Evolutionary conservation across 495 filamentous ascomycete species (phyloP).

Genomic region (Aspergillus kassunensis): DNA sequence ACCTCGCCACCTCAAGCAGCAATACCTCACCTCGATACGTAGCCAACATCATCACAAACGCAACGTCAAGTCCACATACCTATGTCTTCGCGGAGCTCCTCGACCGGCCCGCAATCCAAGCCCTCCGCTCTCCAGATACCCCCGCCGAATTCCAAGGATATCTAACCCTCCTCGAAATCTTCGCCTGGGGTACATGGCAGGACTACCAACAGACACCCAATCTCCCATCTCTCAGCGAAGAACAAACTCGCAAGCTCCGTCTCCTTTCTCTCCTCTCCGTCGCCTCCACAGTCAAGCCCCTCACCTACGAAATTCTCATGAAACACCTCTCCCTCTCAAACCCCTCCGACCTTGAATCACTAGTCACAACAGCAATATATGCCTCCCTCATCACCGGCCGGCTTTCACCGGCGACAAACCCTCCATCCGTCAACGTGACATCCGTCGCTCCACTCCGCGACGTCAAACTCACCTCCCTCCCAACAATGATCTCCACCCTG

Average conservation of each 20-base stretch:
- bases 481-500: conserved; percentile 61
- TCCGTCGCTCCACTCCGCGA: conserved; percentile 83
- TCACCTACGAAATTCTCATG: conserved; percentile 71
- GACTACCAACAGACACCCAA: conserved; percentile 59
- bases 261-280: conserved; percentile 85
- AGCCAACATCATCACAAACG: conserved; percentile 80
- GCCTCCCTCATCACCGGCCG: conserved; percentile 73
- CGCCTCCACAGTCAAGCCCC: conserved; percentile 54
- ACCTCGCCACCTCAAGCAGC: conserved; percentile 68
- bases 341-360: conserved; percentile 75
- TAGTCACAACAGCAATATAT: conserved; percentile 88
- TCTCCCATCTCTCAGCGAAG: conserved; percentile 67
- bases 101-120: conserved; percentile 73
- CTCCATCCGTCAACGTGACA: conserved; percentile 68
- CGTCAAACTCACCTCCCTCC: conserved; percentile 64
- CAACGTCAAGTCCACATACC: conserved; percentile 80
- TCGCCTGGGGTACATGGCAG: conserved; percentile 86
- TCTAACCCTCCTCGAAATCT: conserved; percentile 79
- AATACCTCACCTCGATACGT: conserved; percentile 79
- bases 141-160: conserved; percentile 50
- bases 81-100: conserved; percentile 95
- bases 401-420: conserved; percentile 64
- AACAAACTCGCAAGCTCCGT: conserved; percentile 80
- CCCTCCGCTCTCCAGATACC: conserved; percentile 50
- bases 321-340: conserved; percentile 60